Percentiles rank a stretch among this genome's conserved stretches.
These are phyloP conservation scores for Plenodomus biglobosus DNA, from an alignment of 2,329 filamentous ascomycete genomes.

Conservation along the genomic window DNA sequence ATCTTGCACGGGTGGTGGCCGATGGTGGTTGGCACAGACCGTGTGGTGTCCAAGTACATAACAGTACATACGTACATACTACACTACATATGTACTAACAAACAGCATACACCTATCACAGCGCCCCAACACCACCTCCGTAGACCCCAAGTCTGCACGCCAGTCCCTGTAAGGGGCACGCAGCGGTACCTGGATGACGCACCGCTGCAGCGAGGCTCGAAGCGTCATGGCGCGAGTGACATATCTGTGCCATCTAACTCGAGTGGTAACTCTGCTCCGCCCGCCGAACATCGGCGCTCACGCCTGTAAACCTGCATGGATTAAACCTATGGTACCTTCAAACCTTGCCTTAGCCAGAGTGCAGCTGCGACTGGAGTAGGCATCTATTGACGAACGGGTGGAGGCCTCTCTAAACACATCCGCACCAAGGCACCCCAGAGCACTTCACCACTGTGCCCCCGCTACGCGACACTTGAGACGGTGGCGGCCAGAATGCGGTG, in stretches of 20 bases:
- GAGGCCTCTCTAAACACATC: too few species aligned
- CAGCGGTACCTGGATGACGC: slow-evolving; percentile 41
- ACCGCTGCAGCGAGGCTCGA: slow-evolving; percentile 15
- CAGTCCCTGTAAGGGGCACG: slow-evolving; percentile 36
- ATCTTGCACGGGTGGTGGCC: slow-evolving; percentile 9
- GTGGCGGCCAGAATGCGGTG: slow-evolving; percentile 13
- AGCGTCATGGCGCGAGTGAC: slow-evolving; percentile 19
- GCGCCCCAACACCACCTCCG: slow-evolving; percentile 21
- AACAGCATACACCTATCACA: slow-evolving; percentile 29
- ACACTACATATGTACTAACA: too few species aligned
- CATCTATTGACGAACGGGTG: not conserved
- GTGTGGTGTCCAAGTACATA: slow-evolving; percentile 7
- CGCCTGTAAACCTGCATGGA: not conserved
- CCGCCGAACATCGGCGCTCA: slow-evolving; percentile 11
- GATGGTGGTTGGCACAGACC: slow-evolving; percentile 20
- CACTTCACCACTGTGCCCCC: not conserved
- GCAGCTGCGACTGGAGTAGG: too few species aligned
- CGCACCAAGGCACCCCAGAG: too few species aligned
- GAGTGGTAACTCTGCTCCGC: not conserved
- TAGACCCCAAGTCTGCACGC: slow-evolving; percentile 14
- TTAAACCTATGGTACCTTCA: not conserved
- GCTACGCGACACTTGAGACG: slow-evolving; percentile 8
- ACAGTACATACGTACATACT: too few species aligned
- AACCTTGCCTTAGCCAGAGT: too few species aligned
- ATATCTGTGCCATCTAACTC: slow-evolving; percentile 12